Conservation (phyloP, 305 asterid species). For the Nicotiana rustica region DNA sequence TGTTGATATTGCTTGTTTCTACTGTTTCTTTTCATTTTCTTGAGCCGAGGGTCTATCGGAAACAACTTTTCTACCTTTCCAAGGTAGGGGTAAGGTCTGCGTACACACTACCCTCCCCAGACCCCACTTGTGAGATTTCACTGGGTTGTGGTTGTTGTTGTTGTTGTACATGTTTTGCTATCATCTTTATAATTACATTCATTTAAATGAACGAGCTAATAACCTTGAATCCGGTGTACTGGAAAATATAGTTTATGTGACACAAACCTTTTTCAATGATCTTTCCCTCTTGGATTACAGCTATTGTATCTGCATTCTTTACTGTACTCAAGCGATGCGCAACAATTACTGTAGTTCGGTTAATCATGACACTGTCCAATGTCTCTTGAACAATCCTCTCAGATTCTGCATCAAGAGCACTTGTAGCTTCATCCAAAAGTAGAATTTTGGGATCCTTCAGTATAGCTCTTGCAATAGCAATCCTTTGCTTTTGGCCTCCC, state of each 20-base stretch:
- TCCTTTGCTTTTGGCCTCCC: constrained; percentile 78
- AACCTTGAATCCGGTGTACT: neutral
- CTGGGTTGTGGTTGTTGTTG: no score
- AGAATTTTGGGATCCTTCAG: constrained; percentile 59
- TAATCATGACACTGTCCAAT: constrained; percentile 56
- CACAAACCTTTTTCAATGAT: constrained; percentile 64
- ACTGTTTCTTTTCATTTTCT: no score
- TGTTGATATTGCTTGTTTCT: no score
- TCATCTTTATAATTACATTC: neutral
- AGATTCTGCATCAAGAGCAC: constrained; percentile 73
- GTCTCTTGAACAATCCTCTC: constrained; percentile 68
- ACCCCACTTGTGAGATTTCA: no score
- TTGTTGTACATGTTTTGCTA: neutral
- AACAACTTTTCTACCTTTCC: no score
- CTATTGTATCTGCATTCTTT: constrained; percentile 62
- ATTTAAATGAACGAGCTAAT: neutral
- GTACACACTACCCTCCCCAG: no score
- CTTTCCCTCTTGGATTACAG: constrained; percentile 63
- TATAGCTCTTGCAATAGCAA: constrained; percentile 76
- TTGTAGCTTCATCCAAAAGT: constrained; percentile 77
- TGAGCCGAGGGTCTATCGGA: no score
- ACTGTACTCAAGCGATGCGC: constrained; percentile 83
- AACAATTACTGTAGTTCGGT: constrained; percentile 60
- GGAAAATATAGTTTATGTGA: neutral
- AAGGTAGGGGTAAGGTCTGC: no score